Evolutionary conservation across 441 rosid genomes (phyloP).

Genomic region (Euphorbia neoarborescens): DNA sequence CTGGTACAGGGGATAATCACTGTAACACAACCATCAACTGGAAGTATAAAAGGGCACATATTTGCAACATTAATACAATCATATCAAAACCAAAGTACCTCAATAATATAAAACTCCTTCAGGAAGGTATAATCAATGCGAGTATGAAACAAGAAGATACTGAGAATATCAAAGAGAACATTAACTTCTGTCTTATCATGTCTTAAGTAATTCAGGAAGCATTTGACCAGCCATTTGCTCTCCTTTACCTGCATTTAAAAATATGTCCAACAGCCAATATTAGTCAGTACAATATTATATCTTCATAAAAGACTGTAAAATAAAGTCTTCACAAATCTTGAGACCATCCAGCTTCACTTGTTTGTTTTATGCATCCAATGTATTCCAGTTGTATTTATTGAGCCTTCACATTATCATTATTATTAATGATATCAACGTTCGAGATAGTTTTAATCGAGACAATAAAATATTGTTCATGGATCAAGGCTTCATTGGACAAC

Average conservation of each 20-base stretch:
- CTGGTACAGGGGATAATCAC: conserved; percentile 35
- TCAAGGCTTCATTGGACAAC: not conserved
- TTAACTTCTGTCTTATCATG: conserved; percentile 75
- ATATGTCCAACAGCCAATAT: conserved; percentile 7
- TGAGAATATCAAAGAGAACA: conserved; percentile 84
- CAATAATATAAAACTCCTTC: conserved; percentile 90
- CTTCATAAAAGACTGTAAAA: not conserved
- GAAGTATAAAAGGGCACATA: not conserved
- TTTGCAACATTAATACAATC: conserved; percentile 5
- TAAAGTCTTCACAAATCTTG: not conserved
- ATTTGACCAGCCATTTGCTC: conserved; percentile 99
- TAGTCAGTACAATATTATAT: conserved; percentile 5
- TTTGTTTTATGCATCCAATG: not conserved
- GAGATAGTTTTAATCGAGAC: not conserved
- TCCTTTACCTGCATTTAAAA: conserved; percentile 75
- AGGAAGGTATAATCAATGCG: conserved; percentile 93
- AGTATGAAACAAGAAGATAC: conserved; percentile 79
- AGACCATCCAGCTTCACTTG: not conserved
- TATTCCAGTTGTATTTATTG: not conserved
- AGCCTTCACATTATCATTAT: not conserved
- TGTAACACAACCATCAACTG: not conserved
- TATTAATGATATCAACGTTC: not conserved
- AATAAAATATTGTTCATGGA: not conserved
- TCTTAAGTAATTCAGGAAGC: conserved; percentile 86
- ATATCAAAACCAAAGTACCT: conserved; percentile 44